These are phyloP conservation scores for Purpureocillium takamizusanense DNA, from an alignment of 2,329 filamentous ascomycete genomes.

Conservation along the genomic window DNA sequence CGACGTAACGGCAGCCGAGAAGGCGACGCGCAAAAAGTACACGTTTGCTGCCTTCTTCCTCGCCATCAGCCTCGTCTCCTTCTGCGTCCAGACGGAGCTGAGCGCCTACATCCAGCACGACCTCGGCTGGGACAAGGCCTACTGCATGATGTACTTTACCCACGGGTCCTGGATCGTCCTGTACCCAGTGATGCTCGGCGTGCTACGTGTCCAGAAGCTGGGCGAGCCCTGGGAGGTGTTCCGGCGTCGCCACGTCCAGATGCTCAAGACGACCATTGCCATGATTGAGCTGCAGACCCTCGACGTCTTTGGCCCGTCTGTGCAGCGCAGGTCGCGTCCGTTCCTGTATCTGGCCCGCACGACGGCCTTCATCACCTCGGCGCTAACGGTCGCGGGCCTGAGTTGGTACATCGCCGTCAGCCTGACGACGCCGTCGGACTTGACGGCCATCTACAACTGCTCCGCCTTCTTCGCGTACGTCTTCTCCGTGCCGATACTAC, in stretches of 20 bases:
- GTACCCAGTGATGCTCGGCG: conserved; percentile 75
- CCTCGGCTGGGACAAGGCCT: conserved; percentile 94
- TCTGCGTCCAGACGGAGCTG: conserved; percentile 91
- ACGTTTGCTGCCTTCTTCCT: conserved; percentile 81
- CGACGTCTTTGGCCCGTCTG: conserved; percentile 43
- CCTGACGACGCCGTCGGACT: conserved; percentile 82
- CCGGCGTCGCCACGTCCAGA: conserved; percentile 57
- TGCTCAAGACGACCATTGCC: conserved; percentile 48
- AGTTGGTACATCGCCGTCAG: conserved; percentile 96
- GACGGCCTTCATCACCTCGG: conserved; percentile 73
- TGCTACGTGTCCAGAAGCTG: conserved; percentile 72
- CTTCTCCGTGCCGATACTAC: conserved; percentile 83
- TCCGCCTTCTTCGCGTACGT: conserved; percentile 98
- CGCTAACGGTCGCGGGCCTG: conserved; percentile 81
- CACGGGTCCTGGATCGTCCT: conserved; percentile 89
- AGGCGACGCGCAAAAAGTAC: conserved; percentile 66
- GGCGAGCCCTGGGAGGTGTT: conserved; percentile 74
- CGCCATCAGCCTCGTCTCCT: conserved; percentile 72
- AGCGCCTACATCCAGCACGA: conserved; percentile 91
- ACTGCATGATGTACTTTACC: conserved; percentile 97
- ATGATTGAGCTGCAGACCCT: conserved; percentile 81
- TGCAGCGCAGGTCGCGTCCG: conserved; percentile 29
- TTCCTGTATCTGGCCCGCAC: conserved; percentile 66
- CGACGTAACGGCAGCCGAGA: conserved; percentile 19
- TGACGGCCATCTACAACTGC: conserved; percentile 99